Evolutionary conservation across 352 stramenopile species (phyloP).

Genomic region (Phytophthora agathidicida): DNA sequence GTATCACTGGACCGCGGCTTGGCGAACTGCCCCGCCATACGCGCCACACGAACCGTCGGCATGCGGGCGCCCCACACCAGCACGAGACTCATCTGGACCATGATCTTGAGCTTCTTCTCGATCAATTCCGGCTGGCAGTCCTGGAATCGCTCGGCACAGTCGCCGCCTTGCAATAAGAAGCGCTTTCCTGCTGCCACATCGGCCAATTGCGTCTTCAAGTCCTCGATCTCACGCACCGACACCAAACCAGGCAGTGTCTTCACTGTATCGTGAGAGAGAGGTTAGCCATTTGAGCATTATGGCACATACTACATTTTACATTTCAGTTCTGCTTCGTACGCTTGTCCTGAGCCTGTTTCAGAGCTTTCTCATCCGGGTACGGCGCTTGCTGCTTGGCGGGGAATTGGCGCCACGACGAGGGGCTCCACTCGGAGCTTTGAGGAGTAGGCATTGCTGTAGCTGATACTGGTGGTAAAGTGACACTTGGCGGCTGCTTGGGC

Average conservation of each 20-base stretch:
- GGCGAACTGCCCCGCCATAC: constrained; percentile 99
- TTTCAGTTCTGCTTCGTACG: no score
- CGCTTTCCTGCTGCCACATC: constrained; percentile 95
- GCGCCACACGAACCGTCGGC: constrained; percentile 95
- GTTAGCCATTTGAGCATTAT: no score
- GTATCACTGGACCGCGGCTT: constrained; percentile 96
- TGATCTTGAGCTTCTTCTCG: constrained; percentile 94
- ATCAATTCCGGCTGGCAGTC: constrained; percentile 88
- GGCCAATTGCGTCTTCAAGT: constrained; percentile 90
- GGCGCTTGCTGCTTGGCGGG: constrained; percentile 85
- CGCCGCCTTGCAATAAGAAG: constrained; percentile 98
- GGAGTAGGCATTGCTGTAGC: constrained; percentile 8
- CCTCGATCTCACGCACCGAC: constrained; percentile 96
- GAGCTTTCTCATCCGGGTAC: constrained; percentile 72
- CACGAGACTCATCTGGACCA: constrained; percentile 98
- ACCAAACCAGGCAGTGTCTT: constrained; percentile 91
- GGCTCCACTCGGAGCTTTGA: constrained; percentile 48
- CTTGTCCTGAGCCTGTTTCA: constrained; percentile 76
- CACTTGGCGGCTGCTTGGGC: constrained; percentile 11
- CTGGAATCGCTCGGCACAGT: constrained; percentile 98
- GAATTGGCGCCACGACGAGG: constrained; percentile 76
- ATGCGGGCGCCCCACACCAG: constrained; percentile 98
- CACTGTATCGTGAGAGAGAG: no score
- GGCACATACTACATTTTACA: not conserved
- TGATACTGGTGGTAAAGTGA: not conserved